Evolutionary conservation across 164 flowering plant species (phyloP), one percentile per base, ranked within the genome.

Genomic region (Umbellularia californica): DNA sequence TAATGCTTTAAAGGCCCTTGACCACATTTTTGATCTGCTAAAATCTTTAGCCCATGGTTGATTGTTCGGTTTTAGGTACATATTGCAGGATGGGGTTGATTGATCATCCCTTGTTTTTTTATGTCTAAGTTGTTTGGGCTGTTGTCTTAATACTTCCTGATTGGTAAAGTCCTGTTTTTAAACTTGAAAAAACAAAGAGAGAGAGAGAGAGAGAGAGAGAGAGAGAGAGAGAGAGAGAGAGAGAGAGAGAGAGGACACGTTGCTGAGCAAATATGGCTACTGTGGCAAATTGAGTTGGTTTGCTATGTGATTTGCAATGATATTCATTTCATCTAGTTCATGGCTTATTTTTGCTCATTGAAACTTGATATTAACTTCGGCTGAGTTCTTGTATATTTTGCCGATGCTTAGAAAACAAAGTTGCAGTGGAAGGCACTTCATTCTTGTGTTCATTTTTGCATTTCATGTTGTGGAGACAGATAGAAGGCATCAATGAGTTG

Each of bases 401-500:
- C 47, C 47, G 9, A 41, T 41, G 47, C 47, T 1, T 41, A 7
- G 3, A 28, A 55, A 55, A 3, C 7, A 17, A 27, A 66, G 47
- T 13, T 23, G 15, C 28, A 64, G 20, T 28, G 17, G 28, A 30
- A 24, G 69, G 33, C 22, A 66, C 6, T 66, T 66, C 41, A 14
- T 5, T 66, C 69, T 68, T 3, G 27, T n/a, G 41, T 69, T 47
- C 71, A 69, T 47, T 10, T 41, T 2, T 41, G 14, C 28, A 27
- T 74, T 33, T 77, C 52, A 68, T 65, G 15, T 68, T 76, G 60
- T 52, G 68, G 33, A 22, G 12, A 76, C 87, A 95, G 99, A 81
- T 82, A 70, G 99, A 92, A 77, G 78, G 88, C 50, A 76, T 75
- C 11, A 87, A 93, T 80, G 84, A 88, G 82, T 90, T 90, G 68